Evolutionary conservation across 805 yeast species (phyloP), one percentile per base, ranked within the genome.

Genomic region (Ogataea philodendri): DNA sequence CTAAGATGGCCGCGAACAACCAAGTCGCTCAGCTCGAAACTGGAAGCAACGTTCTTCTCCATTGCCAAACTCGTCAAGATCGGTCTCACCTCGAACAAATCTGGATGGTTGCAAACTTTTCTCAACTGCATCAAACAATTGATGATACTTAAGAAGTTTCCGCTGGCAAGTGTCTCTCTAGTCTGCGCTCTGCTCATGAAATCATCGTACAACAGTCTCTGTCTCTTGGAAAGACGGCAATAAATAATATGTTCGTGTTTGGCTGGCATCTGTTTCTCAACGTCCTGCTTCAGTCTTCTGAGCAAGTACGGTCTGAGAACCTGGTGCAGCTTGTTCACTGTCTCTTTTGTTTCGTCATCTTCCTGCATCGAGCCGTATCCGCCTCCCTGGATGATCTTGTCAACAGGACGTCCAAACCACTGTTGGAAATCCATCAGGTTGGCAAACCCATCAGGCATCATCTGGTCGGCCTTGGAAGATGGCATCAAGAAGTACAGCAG

Each of bases 341-440:
- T 89, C 43, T 78, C 76, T 42, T 75, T 75, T 0, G 97, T 87
- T 52, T 93, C 97, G 49, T 81, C 74, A 46, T 77, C 84, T n/a
- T 63, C 67, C 9, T 62, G 66, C 8, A 61, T 57, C 8, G 32
- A 36, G 4, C 54, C 41, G 25, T 47, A 44, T 8, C 69, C 65
- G 19, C 82, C 85, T 39, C 78, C 82, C 59, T 93, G 97, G 35
- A 93, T 79, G 42, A 93, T 78, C 48, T 78, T 84, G 57, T 93
- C 97, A 4, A 93, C 97, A 0, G 99, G 98, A 42, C 81, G 76
- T n/a, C 97, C 96, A 61, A 93, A 93, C 99, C 98, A 93, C 46
- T 85, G 94, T 53, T 93, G 98, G 59, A 93, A 93, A 53, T 93
- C 96, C 46, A 86, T 93, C 41, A 93, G 67, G 52, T 90, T 88